A percentile compares a stretch with the other conserved stretches of the same genome.
Evolutionary conservation across 495 filamentous ascomycete genomes (phyloP).

Genomic region (Cairneyella variabilis): DNA sequence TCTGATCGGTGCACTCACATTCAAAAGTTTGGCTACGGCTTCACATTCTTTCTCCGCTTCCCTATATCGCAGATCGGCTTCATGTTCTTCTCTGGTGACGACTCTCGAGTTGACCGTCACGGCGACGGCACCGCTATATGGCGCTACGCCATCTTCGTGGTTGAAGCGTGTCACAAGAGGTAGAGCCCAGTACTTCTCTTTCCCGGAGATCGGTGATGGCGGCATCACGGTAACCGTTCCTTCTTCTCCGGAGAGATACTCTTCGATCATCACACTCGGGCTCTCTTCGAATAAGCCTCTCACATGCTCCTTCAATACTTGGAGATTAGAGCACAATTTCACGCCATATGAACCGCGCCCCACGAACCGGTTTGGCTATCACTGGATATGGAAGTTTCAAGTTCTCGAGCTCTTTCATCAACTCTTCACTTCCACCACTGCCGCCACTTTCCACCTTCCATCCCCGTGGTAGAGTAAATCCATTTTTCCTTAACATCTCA

Average conservation of each 20-base stretch:
- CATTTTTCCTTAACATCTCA: slow-evolving; percentile 22
- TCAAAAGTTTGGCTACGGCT: slow-evolving; percentile 28
- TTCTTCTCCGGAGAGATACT: slow-evolving; percentile 38
- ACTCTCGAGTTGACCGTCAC: slow-evolving; percentile 31
- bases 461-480: slow-evolving; percentile 2
- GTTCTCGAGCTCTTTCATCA: background rate
- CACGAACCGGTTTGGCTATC: slow-evolving; percentile 33
- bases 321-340: slow-evolving; percentile 27
- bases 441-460: no score
- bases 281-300: slow-evolving; percentile 27
- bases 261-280: slow-evolving; percentile 32
- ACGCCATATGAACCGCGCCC: slow-evolving; percentile 34
- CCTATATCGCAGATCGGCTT: slow-evolving; percentile 5
- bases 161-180: slow-evolving; percentile 35
- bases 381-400: slow-evolving; percentile 24
- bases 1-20: slow-evolving; percentile 33
- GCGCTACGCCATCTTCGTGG: slow-evolving; percentile 32
- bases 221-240: slow-evolving; percentile 40
- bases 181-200: slow-evolving; percentile 30
- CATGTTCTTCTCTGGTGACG: slow-evolving; percentile 3
- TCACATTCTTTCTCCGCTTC: slow-evolving; percentile 25
- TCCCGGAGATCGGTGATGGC: slow-evolving; percentile 24
- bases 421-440: no score
- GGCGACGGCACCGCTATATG: slow-evolving; percentile 33
- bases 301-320: slow-evolving; percentile 28